Base-by-base conservation (phyloP, 106 monocot species). In the Apostasia shenzhenica region DNA sequence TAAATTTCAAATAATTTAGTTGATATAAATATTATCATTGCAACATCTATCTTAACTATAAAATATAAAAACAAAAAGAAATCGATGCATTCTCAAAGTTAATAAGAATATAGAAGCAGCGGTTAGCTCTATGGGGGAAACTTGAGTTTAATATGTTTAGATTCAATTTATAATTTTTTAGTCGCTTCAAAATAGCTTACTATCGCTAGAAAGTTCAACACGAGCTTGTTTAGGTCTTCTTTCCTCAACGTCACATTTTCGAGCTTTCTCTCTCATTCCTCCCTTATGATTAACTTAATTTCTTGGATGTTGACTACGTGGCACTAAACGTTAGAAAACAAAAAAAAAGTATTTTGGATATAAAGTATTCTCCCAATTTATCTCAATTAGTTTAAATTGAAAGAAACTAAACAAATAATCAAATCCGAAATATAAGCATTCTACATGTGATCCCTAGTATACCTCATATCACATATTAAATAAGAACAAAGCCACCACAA, bases 11-110 rank as follows among this genome's bases (percentile, higher is more conserved):
- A 5, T 8, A 50, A 50, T 50, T 5, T 8, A 5, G 50, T 5
- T 8, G 8, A 4, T 0, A 13, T 43, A 54, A 58, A 14, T 45
- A 13, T 86, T 57, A 95, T 92, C 7, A 88, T 92, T 4, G 69
- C 86, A n/a, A 95, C 78, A 80, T 95, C 88, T 42, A 95, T 82
- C 48, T 89, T 86, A 46, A 92, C 95, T 95, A 67, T 59, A 67
- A 63, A 77, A 57, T 14, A 64, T 14, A 63, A 57, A 42, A 48
- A 58, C 3, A 8, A 55, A 67, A 49, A 6, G 40, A 59, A 8
- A 8, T 12, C 5, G 57, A 71, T 12, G 38, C 45, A 63, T 45
- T 45, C 62, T 63, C 39, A 63, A 63, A 45, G 62, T 12, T n/a
- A 11, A n/a, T 11, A n/a, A 10, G 45, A 50, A 5, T 5, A 4